Evolutionary conservation across 2,329 filamentous ascomycete genomes (phyloP), one percentile per base, ranked within the genome.

Genomic region (Chalaropsis thielavioides): DNA sequence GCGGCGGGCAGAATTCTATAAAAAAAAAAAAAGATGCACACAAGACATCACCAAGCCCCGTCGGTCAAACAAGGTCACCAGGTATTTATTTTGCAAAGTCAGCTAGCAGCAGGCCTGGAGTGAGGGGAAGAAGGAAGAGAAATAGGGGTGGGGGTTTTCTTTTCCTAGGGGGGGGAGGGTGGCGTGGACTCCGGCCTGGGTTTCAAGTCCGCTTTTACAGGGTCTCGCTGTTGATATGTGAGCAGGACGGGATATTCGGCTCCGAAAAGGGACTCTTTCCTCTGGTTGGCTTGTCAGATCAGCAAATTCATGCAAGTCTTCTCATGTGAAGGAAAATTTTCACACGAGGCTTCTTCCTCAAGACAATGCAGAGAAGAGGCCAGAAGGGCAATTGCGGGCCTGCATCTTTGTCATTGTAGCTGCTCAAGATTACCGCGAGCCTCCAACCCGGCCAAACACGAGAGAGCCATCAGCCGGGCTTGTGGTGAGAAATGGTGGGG

Each of bases 321-420:
- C 8, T 51, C 51, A 56, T 56, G 51, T 56, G 51, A 35, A 56
- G 51, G 51, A 56, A 56, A 56, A 56, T 56, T 56, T 56, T 56
- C 44, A 49, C 44, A 6, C 8, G n/a, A 24, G n/a, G 44, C 19
- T 31, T 2, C 31, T 31, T 31, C 31, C 31, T 31, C 3, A 31
- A 31, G 31, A 46, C 43, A 44, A 44, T 15, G 19, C 43, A 44
- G 17, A 19, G 10, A 22, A 19, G 19, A 49, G n/a, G 19, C 17
- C 44, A 49, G 44, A 19, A 49, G n/a, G 44, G 44, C 44, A 49
- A 49, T 19, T 49, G 19, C 7, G 5, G 44, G 17, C n/a, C 31
- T 31, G 31, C 31, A 31, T 31, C 31, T 31, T n/a, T n/a, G n/a
- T n/a, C n/a, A n/a, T n/a, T n/a, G n/a, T n/a, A n/a, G n/a, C n/a